Percentiles rank a stretch among this genome's conserved stretches.
Evolutionary conservation across 768 basidiomycete genomes (phyloP).

Genomic region (Arthromyces matolae): DNA sequence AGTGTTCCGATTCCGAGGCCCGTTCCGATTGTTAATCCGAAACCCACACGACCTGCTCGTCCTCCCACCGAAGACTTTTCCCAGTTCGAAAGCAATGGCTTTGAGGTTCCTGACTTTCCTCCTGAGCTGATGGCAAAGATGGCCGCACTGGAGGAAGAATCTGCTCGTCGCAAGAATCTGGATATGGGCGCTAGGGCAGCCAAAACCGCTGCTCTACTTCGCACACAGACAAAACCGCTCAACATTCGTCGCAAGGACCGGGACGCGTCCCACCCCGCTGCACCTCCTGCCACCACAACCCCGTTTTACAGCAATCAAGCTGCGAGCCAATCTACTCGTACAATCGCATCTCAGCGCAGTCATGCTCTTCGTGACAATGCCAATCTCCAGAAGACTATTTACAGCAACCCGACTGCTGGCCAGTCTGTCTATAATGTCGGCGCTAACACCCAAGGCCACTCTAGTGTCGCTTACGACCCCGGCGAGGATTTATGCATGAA

Average conservation of each 20-base stretch:
- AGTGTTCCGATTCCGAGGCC: too few species aligned
- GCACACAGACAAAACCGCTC: conserved; percentile 1
- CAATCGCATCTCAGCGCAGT: conserved; percentile 6
- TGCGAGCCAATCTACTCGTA: conserved; percentile 12
- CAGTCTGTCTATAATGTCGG: conserved; percentile 3
- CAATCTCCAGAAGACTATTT: neutral
- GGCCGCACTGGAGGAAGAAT: too few species aligned
- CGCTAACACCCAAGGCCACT: neutral
- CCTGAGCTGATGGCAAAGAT: too few species aligned
- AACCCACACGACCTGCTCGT: too few species aligned
- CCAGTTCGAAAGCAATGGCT: too few species aligned
- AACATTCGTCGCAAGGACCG: conserved; percentile 6
- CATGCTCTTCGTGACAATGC: conserved; percentile 10
- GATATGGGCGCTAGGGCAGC: neutral
- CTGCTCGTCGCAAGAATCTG: too few species aligned
- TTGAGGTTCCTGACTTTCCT: too few species aligned
- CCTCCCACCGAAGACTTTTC: too few species aligned
- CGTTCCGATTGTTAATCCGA: too few species aligned
- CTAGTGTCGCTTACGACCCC: neutral
- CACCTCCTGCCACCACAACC: too few species aligned
- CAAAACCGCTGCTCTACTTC: neutral
- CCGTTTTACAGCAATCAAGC: conserved; percentile 5
- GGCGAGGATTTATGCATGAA: neutral
- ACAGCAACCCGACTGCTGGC: conserved; percentile 1
- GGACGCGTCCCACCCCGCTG: neutral